A percentile compares a stretch with the other conserved stretches of the same genome.
Conservation (phyloP, 1,284 basidiomycete genomes). For the Rhodotorula sp. region DNA sequence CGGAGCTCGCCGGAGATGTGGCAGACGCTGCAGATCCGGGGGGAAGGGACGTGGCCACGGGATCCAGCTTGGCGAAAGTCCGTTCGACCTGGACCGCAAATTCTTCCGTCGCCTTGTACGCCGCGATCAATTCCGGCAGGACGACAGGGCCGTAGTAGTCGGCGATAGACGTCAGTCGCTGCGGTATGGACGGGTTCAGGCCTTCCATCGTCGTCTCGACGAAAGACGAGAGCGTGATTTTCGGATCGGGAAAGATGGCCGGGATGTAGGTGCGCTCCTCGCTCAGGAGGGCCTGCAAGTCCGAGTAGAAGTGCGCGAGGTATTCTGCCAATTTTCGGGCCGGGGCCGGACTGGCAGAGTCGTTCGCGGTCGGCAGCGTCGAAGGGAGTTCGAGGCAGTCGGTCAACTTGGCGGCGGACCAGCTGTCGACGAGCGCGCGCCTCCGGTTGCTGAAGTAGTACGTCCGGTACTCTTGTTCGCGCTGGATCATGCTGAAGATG, state of each 20-base stretch:
- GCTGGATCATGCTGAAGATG: conserved; percentile 84
- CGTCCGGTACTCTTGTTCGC: conserved; percentile 82
- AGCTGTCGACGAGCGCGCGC: conserved; percentile 62
- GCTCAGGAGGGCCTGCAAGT: conserved; percentile 65
- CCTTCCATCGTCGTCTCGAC: conserved; percentile 72
- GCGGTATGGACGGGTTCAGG: conserved; percentile 73
- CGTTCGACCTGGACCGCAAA: conserved; percentile 70
- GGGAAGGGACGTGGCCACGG: background rate
- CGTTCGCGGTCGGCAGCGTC: background rate
- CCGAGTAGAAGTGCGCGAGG: conserved; percentile 67
- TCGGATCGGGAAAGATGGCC: conserved; percentile 75
- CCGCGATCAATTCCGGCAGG: conserved; percentile 66
- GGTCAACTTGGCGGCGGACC: conserved; percentile 55
- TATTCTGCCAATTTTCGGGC: conserved; percentile 55
- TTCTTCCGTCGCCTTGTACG: conserved; percentile 72
- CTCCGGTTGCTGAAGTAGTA: conserved; percentile 86
- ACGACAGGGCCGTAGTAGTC: conserved; percentile 63
- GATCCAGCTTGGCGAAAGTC: conserved; percentile 55
- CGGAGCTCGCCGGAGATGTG: conserved; percentile 38
- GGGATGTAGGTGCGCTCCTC: conserved; percentile 71
- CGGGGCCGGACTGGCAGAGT: background rate
- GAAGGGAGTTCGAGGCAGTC: conserved; percentile 30
- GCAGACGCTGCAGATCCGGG: conserved; percentile 54
- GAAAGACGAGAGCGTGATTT: conserved; percentile 69
- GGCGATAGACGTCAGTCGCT: conserved; percentile 67